Base-by-base conservation (phyloP, 768 basidiomycete genomes). In the Austroboletus eburneus region DNA sequence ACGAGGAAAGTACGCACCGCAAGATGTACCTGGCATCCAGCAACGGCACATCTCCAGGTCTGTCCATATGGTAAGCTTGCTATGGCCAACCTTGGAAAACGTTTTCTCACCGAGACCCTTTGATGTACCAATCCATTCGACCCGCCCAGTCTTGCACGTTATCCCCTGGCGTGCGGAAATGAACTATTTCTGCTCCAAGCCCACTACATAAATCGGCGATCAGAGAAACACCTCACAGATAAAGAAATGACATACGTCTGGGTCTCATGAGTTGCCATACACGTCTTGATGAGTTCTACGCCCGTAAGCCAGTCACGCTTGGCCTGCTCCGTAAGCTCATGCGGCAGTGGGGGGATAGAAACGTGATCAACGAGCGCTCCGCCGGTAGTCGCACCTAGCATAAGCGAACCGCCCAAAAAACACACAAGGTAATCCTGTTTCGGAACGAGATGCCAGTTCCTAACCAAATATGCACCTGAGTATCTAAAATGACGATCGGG, bases 401-500 rank as follows among this genome's bases (percentile, higher is more conserved):
- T 82, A 46, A 98, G 78, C 1, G 89, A 89, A 3, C 92, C 94
- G 17, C 85, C 91, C 27, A 98, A 71, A 79, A 96, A 98, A 68
- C 94, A 97, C 3, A 89, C 92, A 27, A 98, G 79, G 62, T 96
- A 94, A 61, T 98, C 94, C 70, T 97, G 94, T 62, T 96, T 95
- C 9, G 88, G 88, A 9, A 75, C 74, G 22, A 88, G 69, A 16
- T 78, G 76, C 91, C 90, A 93, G 27, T 71, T 69, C 21, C 88
- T 89, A 54, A 23, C 14, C 42, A 42, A 32, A 30, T 39, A 17
- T 24, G n/a, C 17, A 23, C 23, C 20, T 51, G 39, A 58, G 54
- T 33, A 43, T 40, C 38, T 46, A 24, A 43, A 39, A 10, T 14
- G 35, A 29, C 12, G n/a, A 37, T 34, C 2, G 43, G 20, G 24